A percentile compares a stretch with the other conserved stretches of the same genome.
These are phyloP conservation scores for Phaeoacremonium minimum DNA, from an alignment of 2,329 filamentous ascomycete genomes.

Conservation along the genomic window DNA sequence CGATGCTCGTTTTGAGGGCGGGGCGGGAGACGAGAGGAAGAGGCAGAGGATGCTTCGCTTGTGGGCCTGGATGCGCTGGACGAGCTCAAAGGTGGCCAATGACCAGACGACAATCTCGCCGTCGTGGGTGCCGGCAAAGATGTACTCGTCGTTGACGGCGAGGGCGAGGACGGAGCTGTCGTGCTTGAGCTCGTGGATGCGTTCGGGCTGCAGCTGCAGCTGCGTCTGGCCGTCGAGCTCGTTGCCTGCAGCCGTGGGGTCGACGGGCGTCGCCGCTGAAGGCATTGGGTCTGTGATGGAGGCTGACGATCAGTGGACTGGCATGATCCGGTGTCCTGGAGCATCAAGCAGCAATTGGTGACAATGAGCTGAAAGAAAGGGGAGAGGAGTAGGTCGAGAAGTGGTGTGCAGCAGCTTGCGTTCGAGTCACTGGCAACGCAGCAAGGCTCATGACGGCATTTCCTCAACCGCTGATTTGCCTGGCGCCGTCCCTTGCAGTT, in stretches of 20 bases:
- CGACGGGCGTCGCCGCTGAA: constrained; percentile 3
- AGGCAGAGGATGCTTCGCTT: constrained; percentile 86
- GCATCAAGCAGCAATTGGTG: no score
- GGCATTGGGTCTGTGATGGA: constrained; percentile 12
- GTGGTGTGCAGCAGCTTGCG: no score
- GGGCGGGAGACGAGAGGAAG: constrained; percentile 69
- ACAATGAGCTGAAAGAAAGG: no score
- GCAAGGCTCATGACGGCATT: no score
- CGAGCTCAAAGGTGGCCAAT: constrained; percentile 79
- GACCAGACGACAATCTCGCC: constrained; percentile 93
- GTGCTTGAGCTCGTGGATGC: constrained; percentile 72
- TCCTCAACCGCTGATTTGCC: no score
- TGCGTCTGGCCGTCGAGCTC: constrained; percentile 19
- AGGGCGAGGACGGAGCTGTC: constrained; percentile 78
- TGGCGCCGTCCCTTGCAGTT: no score
- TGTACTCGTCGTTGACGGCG: constrained; percentile 71
- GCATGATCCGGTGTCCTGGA: no score
- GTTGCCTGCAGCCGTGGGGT: constrained; percentile 1
- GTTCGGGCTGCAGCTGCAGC: constrained; percentile 43
- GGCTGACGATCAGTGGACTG: no score
- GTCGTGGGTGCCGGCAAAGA: constrained; percentile 90
- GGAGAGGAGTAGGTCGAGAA: no score
- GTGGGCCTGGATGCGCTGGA: constrained; percentile 79
- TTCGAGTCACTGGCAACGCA: no score
- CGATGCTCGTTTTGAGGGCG: constrained; percentile 11